phyloP scores from a whole-genome alignment of 1,139 yeast genomes.

The Meyerozyma athensensis region DNA sequence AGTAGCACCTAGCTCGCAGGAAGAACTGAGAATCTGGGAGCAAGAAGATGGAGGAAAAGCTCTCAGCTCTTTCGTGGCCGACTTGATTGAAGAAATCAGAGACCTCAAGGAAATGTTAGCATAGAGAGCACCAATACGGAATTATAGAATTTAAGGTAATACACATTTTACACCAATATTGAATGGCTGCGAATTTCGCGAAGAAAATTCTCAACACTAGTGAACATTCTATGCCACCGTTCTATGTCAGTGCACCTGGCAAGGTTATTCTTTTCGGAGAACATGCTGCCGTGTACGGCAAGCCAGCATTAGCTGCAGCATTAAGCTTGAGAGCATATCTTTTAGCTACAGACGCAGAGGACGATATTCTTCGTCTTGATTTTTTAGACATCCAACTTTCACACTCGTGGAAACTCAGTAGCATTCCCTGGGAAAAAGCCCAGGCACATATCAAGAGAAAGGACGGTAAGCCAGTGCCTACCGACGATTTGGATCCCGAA shows the following conservation, averaged over 20 bases:
- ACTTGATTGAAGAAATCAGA: conserved; percentile 50
- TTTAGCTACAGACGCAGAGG: conserved; percentile 46
- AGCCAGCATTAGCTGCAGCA: conserved; percentile 92
- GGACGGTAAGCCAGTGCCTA: conserved; percentile 36
- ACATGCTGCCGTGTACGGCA: conserved; percentile 91
- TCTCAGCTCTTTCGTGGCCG: conserved; percentile 39
- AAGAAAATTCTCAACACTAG: background rate
- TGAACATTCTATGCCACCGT: conserved; percentile 29
- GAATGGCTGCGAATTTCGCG: conserved; percentile 1
- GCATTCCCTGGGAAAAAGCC: conserved; percentile 58
- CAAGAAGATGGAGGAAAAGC: conserved; percentile 32
- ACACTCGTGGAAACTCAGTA: conserved; percentile 55
- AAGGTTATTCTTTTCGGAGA: conserved; percentile 95
- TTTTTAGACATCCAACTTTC: conserved; percentile 78
- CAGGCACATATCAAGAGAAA: conserved; percentile 16
- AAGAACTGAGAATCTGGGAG: conserved; percentile 55
- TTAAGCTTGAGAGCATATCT: conserved; percentile 77
- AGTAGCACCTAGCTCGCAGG: conserved; percentile 56
- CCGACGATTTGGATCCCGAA: conserved; percentile 58
- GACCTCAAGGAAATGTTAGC: conserved; percentile 39
- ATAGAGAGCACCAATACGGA: background rate
- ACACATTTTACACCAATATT: background rate
- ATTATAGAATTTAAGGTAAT: background rate
- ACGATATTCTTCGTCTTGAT: conserved; percentile 51
- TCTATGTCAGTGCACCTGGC: conserved; percentile 91